Evolutionary conservation across 768 basidiomycete genomes (phyloP).

Genomic region (Macrolepiota dolichaula): DNA sequence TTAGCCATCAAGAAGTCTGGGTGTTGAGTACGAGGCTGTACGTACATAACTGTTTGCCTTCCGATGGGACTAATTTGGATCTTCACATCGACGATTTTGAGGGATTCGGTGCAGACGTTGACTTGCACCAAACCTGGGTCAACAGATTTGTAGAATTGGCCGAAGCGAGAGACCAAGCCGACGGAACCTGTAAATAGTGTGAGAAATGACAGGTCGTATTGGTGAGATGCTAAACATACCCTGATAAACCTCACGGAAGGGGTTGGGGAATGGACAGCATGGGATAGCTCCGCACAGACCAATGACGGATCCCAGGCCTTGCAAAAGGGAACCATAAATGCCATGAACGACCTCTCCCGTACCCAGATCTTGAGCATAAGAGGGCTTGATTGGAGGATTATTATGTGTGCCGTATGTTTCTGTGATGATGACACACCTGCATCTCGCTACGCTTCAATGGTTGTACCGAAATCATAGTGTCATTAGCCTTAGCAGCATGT

Average conservation of each 20-base stretch:
- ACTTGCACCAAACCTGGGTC: slow-evolving; percentile 90
- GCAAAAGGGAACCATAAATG: slow-evolving; percentile 78
- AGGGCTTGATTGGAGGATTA: slow-evolving; percentile 49
- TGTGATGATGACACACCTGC: slow-evolving; percentile 52
- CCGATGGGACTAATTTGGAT: slow-evolving; percentile 92
- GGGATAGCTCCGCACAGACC: slow-evolving; percentile 77
- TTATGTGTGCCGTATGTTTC: background rate
- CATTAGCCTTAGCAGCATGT: slow-evolving; percentile 18
- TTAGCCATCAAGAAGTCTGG: slow-evolving; percentile 12
- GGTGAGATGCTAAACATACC: slow-evolving; percentile 36
- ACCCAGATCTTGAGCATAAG: slow-evolving; percentile 89
- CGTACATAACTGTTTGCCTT: slow-evolving; percentile 78
- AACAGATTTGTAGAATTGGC: slow-evolving; percentile 94
- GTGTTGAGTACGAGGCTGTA: slow-evolving; percentile 1
- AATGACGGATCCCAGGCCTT: slow-evolving; percentile 61
- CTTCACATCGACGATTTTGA: slow-evolving; percentile 89
- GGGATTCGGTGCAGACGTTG: slow-evolving; percentile 90
- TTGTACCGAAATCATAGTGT: slow-evolving; percentile 72
- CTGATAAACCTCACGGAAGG: slow-evolving; percentile 83
- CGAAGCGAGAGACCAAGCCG: slow-evolving; percentile 90
- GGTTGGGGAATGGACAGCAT: slow-evolving; percentile 83
- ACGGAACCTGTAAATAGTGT: slow-evolving; percentile 60
- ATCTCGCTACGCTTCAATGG: slow-evolving; percentile 82
- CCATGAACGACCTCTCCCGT: slow-evolving; percentile 76
- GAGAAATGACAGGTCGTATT: slow-evolving; percentile 14